Evolutionary conservation across 129 eudicot genomes (phyloP), one percentile per base, ranked within the genome.

Genomic region (Ambrosia artemisiifolia): DNA sequence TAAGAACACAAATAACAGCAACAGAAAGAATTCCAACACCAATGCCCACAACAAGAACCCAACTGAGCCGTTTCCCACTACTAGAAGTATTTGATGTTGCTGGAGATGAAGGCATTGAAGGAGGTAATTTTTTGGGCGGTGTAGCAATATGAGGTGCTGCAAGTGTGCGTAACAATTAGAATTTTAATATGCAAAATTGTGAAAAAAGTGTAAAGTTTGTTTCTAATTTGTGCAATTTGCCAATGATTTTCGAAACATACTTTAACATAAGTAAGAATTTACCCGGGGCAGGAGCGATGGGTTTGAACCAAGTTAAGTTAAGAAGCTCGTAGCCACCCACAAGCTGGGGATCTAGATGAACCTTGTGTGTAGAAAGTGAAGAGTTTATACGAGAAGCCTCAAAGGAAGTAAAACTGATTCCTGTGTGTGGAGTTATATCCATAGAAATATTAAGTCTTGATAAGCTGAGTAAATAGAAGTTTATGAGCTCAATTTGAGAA

Each of bases 401-500:
- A 59, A 57, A 73, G 61, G 88, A 79, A 51, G 88, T 79, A 82
- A 94, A 94, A 80, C 96, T 81, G 70, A 81, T 75, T 64, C 96
- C 96, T 9, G 79, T 83, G 63, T 81, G 85, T 50, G 98, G 98
- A 73, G 93, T 86, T 67, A 94, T 76, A 51, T 91, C 97, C 91
- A 94, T 84, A 49, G 98, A 94, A 50, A 94, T 94, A 77, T 94
- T 94, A 71, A 91, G 95, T 59, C 90, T 87, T n/a, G 91, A 83
- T 63, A 83, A 78, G 44, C 85, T 70, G 40, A 90, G 85, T 60
- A 86, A 66, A 72, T 94, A 90, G 67, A 94, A 94, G 82, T 94
- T 87, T 72, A 90, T 86, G 66, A 88, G 86, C 79, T 84, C 96
- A 48, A 94, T 94, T 79, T 94, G 98, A 66, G 96, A 69, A 67